Evolutionary conservation across 768 basidiomycete genomes (phyloP), one percentile per base, ranked within the genome.

Genomic region (Naganishia vaughanmartiniae): DNA sequence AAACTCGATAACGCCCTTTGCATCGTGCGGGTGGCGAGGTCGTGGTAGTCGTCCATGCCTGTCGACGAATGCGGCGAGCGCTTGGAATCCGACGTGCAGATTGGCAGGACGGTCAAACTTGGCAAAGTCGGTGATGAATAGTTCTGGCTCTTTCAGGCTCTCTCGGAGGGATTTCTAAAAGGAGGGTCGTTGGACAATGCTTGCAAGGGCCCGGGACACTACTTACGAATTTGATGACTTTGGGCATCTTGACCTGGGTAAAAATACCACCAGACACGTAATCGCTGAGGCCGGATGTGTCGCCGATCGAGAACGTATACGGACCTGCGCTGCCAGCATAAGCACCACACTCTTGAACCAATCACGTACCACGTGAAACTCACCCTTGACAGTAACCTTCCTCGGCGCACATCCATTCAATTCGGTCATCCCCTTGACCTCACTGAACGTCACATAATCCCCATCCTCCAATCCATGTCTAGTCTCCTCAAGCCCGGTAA

Each of bases 221-320:
- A 85, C 93, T 77, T 76, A 97, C 95, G 77, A 97, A 99, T 79
- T 93, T 87, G 58, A 97, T 83, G 60, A 93, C 86, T 83, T 95
- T 98, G 12, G 96, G 96, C 93, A 97, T 95, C 84, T 98, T 99
- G 73, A 98, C 93, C 81, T 99, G 96, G 9, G 91, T 93, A 81
- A 97, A 99, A 72, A 94, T 90, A 45, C 96, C 96, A 30, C 95
- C 96, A 33, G 87, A 79, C 74, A 88, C 87, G 83, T 98, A 98
- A 54, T 87, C 84, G 31, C 88, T 85, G 14, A 96, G 79, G 42
- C 85, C 85, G 34, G 88, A 86, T 2, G 94, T 97, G 79, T 96
- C 92, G 2, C 96, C 95, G 69, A 99, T 95, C 34, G 89, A 84
- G 82, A 99, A 99, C 0, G 96, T 97, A 79, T 98, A 99, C 0